Evolutionary conservation across 2,329 filamentous ascomycete species (phyloP), one percentile per base, ranked within the genome.

Genomic region (Hypoxylon sp.): DNA sequence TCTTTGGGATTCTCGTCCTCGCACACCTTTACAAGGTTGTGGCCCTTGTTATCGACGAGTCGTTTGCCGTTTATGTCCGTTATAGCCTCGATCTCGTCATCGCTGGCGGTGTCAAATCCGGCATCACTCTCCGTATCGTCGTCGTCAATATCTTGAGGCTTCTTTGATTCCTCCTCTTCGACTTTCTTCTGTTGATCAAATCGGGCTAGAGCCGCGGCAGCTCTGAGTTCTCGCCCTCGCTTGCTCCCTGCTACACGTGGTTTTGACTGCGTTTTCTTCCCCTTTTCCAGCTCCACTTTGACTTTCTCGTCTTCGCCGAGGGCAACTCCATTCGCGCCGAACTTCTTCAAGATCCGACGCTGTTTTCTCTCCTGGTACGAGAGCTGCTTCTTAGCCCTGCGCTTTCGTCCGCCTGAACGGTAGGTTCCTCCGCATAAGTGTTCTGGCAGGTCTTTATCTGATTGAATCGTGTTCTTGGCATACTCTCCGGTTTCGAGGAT

Each of bases 351-450:
- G 47, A 93, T 93, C 55, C 88, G 84, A 65, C 87, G 82, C 74
- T 93, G 88, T 75, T 93, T 89, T 71, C 85, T 84, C 77, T 94
- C 91, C 47, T 89, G 87, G 75, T 92, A 92, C 5, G 84, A 87
- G 28, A 89, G 70, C 46, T 81, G 78, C 26, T 82, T 79, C 69
- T 84, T 83, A 1, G 74, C 79, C 71, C 84, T 85, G 56, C 84
- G 80, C 73, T 87, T 89, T 59, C 86, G 81, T 65, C 83, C 81
- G 39, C 83, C 78, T 1, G 88, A 87, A 49, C 86, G 82, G 74
- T 90, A 97, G 3, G 91, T 93, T 1, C 93, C 93, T 65, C 93
- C 93, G 71, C 93, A 97, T 1, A 95, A 79, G 74, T 93, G 88
- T 72, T 92, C 86, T 0, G 90, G 87, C 47, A 92, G 78, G 15